Percentiles rank a stretch among this genome's conserved stretches.
phyloP scores from a whole-genome alignment of 129 eudicot species.

The Flaveria linearis region DNA sequence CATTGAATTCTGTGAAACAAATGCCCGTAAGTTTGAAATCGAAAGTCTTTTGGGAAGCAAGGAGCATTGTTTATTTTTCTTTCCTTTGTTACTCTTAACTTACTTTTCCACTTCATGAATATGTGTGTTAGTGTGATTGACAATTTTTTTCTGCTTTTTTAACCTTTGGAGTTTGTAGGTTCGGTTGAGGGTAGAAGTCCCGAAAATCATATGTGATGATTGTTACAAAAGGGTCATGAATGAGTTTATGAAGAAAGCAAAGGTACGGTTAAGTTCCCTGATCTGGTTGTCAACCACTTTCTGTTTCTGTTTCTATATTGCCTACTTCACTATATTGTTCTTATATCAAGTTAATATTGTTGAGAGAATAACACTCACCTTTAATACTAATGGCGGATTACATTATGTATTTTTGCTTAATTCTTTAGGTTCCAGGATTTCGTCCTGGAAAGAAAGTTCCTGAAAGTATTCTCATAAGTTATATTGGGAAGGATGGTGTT shows the following conservation, averaged over 20 bases:
- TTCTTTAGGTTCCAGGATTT: conserved; percentile 89
- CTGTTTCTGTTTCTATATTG: background rate
- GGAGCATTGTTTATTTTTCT: too few relatives aligned
- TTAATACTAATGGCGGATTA: background rate
- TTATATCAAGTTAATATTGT: background rate
- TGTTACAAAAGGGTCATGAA: conserved; percentile 63
- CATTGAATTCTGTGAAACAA: too few relatives aligned
- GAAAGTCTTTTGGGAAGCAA: too few relatives aligned
- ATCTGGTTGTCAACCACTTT: background rate
- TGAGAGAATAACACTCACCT: background rate
- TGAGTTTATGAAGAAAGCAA: conserved; percentile 68
- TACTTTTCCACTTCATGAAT: background rate
- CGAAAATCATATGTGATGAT: conserved; percentile 80
- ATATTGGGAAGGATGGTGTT: conserved; percentile 68
- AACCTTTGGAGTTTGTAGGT: conserved; percentile 56
- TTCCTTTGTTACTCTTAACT: too few relatives aligned
- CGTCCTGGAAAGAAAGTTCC: conserved; percentile 94
- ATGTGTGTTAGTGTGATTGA: background rate
- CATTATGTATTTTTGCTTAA: background rate
- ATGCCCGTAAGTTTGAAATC: background rate
- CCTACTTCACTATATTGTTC: background rate
- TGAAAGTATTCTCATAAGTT: conserved; percentile 61
- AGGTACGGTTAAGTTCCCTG: conserved; percentile 50
- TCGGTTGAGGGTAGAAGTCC: conserved; percentile 77
- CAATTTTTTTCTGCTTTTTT: conserved; percentile 3